Conservation (phyloP, 1,284 basidiomycete species). For the Ceratobasidium sp. region DNA sequence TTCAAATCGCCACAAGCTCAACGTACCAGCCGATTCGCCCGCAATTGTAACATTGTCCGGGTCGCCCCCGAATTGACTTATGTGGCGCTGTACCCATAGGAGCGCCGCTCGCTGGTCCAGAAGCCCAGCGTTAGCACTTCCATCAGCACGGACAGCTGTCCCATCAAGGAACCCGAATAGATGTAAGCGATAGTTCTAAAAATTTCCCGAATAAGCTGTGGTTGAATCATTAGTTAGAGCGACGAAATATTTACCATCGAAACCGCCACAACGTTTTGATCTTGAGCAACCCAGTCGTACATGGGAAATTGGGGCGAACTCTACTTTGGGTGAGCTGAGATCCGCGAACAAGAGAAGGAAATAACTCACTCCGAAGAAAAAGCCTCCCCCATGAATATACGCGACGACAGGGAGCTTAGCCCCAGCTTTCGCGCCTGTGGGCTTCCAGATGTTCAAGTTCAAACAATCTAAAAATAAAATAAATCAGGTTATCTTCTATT, state of each 20-base stretch:
- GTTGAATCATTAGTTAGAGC: background rate
- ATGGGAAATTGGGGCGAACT: conserved; percentile 66
- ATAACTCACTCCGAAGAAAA: conserved; percentile 46
- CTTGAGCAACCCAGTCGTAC: conserved; percentile 63
- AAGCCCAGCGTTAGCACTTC: conserved; percentile 70
- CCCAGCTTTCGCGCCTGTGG: conserved; percentile 53
- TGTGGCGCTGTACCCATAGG: conserved; percentile 54
- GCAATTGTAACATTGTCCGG: conserved; percentile 49
- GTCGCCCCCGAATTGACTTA: conserved; percentile 55
- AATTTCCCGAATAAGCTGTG: background rate
- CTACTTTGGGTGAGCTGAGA: conserved; percentile 50
- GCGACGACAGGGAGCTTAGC: conserved; percentile 71
- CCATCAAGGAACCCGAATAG: conserved; percentile 68
- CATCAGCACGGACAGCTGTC: conserved; percentile 57
- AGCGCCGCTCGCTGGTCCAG: conserved; percentile 66
- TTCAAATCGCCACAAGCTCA: too few species aligned
- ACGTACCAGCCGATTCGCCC: conserved; percentile 47
- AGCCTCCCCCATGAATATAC: conserved; percentile 76
- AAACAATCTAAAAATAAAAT: conserved; percentile 60
- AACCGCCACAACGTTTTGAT: conserved; percentile 67
- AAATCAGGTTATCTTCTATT: conserved; percentile 48
- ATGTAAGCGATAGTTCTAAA: conserved; percentile 64
- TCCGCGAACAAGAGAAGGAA: conserved; percentile 52
- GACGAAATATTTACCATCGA: conserved; percentile 58
- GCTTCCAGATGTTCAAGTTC: conserved; percentile 63